Conservation (phyloP, 2,329 filamentous ascomycete genomes). For the Sphaerulina populicola region DNA sequence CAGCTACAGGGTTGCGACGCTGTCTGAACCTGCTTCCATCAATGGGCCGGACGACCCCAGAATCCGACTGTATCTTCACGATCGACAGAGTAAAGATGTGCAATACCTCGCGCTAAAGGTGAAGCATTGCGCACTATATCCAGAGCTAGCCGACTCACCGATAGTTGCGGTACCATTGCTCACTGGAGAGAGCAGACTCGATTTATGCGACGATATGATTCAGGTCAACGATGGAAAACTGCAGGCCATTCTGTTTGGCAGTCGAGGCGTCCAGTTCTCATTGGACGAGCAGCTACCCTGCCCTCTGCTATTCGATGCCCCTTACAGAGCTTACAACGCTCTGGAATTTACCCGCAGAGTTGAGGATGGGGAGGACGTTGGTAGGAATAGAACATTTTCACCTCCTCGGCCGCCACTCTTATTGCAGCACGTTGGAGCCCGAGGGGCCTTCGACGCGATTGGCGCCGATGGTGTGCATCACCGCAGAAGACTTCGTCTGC, state of each 20-base stretch:
- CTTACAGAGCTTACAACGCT: slow-evolving; percentile 23
- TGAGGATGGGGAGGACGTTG: slow-evolving; percentile 19
- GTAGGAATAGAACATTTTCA: slow-evolving; percentile 25
- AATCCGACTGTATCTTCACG: slow-evolving; percentile 27
- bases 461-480: slow-evolving; percentile 24
- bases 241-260: slow-evolving; percentile 21
- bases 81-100: slow-evolving; percentile 20
- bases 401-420: slow-evolving; percentile 8
- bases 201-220: slow-evolving; percentile 22
- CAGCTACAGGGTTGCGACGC: slow-evolving; percentile 16
- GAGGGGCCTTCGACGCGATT: slow-evolving; percentile 24
- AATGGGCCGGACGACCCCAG: slow-evolving; percentile 16
- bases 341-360: slow-evolving; percentile 6
- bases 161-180: slow-evolving; percentile 23
- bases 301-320: slow-evolving; percentile 17
- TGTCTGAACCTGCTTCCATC: slow-evolving; percentile 13
- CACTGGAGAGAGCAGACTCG: slow-evolving; percentile 15
- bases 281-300: slow-evolving; percentile 18
- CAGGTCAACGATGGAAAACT: slow-evolving; percentile 17
- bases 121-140: slow-evolving; percentile 26
- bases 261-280: slow-evolving; percentile 22
- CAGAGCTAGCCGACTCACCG: slow-evolving; percentile 12
- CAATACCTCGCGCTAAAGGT: slow-evolving; percentile 22
- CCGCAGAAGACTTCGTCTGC: slow-evolving; percentile 25
- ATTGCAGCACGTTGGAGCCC: slow-evolving; percentile 19